Base-by-base conservation (phyloP, 495 filamentous ascomycete species). In the Jackrogersella minutella region DNA sequence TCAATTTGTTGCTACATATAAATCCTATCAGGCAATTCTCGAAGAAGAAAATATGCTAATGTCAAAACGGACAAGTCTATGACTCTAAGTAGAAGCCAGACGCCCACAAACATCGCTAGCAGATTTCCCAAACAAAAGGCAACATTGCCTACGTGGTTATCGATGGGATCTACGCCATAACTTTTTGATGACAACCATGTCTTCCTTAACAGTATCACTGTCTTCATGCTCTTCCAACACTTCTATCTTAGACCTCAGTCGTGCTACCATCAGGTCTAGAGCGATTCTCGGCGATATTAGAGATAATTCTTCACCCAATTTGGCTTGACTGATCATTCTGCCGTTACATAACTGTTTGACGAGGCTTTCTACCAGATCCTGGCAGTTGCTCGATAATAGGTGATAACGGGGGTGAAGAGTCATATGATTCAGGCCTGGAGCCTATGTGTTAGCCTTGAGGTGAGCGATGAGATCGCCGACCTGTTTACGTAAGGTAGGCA, bases 341-440 rank as follows among this genome's bases (percentile, higher is more conserved):
- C 65, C 66, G 17, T 72, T 33, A 30, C 69, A 72, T 33, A 72
- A 14, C 22, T 66, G 31, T 30, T 34, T 66, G 31, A 72, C 65
- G 1, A 72, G 57, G 11, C 26, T 52, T 50, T 71, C 69, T 11
- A 62, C 69, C 47, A 71, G n/a, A 30, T 71, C 60, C 40, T 71
- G 69, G 19, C 69, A 71, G 33, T 71, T 71, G 40, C 55, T 68
- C 21, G 69, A 58, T 16, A 71, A 36, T 3, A 71, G 50, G 24
- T 71, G 51, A 24, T 71, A 71, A 22, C 55, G 64, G 14, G 69
- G 69, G 17, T 71, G 64, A 10, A 61, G 44, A n/a, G 43, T 44
- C 64, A 68, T 64, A n/a, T 71, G 69, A n/a, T 62, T 28, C 21
- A 43, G 44, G 26, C 69, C 69, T 71, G n/a, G 9, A 46, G 1